Conservation (phyloP, 2,329 filamentous ascomycete species). For the Byssoonygena ceratinophila region DNA sequence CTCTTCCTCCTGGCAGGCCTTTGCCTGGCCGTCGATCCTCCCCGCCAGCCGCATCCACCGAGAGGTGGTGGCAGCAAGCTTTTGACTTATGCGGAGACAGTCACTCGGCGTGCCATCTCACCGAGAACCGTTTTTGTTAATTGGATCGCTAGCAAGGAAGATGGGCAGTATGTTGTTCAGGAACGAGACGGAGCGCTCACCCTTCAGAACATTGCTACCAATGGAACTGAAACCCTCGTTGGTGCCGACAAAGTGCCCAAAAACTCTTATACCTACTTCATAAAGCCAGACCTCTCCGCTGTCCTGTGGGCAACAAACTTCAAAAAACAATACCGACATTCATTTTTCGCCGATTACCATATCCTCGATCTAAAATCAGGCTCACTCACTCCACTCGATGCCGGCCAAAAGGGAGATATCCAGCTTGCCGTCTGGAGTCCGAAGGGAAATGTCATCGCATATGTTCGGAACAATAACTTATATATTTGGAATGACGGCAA, state of each 20-base stretch:
- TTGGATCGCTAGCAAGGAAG: slow-evolving; percentile 50
- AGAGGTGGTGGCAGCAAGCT: slow-evolving; percentile 47
- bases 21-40: slow-evolving; percentile 37
- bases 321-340: slow-evolving; percentile 58
- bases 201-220: slow-evolving; percentile 52
- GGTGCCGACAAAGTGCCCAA: slow-evolving; percentile 48
- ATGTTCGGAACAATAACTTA: slow-evolving; percentile 57
- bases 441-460: slow-evolving; percentile 49
- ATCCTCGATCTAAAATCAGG: slow-evolving; percentile 52
- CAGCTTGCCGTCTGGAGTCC: slow-evolving; percentile 57
- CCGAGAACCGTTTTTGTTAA: slow-evolving; percentile 41
- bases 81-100: slow-evolving; percentile 52
- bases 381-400: slow-evolving; percentile 45
- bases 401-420: slow-evolving; percentile 53
- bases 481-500: slow-evolving; percentile 49
- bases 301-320: slow-evolving; percentile 55
- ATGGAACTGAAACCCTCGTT: slow-evolving; percentile 48
- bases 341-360: slow-evolving; percentile 57
- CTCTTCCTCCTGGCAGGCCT: slow-evolving; percentile 17
- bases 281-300: slow-evolving; percentile 49
- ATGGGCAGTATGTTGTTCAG: slow-evolving; percentile 52
- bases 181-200: slow-evolving; percentile 45
- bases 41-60: slow-evolving; percentile 46
- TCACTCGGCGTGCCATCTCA: slow-evolving; percentile 38
- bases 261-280: slow-evolving; percentile 49